Percentiles rank a stretch among this genome's conserved stretches.
These are phyloP conservation scores for Pestalotiopsis sp. DNA, from an alignment of 2,329 filamentous ascomycete species.

Conservation along the genomic window DNA sequence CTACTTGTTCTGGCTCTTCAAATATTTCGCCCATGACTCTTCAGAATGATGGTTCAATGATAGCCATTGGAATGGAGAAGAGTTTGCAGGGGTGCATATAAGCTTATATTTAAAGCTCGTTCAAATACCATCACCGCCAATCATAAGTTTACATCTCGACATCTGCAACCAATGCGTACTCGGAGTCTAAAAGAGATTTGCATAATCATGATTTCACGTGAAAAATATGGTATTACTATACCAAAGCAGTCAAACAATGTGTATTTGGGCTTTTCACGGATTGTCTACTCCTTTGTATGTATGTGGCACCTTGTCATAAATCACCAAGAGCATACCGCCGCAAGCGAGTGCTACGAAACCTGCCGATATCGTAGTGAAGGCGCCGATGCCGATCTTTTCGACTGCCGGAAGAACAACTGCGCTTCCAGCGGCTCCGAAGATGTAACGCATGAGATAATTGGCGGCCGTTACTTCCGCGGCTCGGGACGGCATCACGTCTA, in stretches of 20 bases:
- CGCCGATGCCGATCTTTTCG: constrained; percentile 28
- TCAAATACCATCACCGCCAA: neutral
- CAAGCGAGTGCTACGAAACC: constrained; percentile 4
- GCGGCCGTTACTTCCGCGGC: constrained; percentile 26
- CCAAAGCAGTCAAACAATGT: too few relatives aligned
- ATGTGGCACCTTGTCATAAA: constrained; percentile 3
- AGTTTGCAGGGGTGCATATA: neutral
- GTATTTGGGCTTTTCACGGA: neutral
- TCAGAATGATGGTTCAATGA: neutral
- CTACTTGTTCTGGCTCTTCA: too few relatives aligned
- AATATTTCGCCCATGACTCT: too few relatives aligned
- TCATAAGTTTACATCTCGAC: neutral
- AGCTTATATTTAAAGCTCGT: neutral
- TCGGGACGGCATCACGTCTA: constrained; percentile 8
- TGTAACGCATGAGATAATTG: constrained; percentile 34
- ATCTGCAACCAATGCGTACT: too few relatives aligned
- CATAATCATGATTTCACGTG: too few relatives aligned
- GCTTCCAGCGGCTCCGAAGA: constrained; percentile 25
- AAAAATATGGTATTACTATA: too few relatives aligned
- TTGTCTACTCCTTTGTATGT: neutral
- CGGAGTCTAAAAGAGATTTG: too few relatives aligned
- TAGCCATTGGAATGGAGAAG: neutral
- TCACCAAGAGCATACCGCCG: constrained; percentile 2
- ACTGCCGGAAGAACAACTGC: constrained; percentile 29
- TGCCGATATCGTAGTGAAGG: constrained; percentile 13